Evolutionary conservation across 2,329 filamentous ascomycete genomes (phyloP).

Genomic region (Arthrobotrys sphaeroides): DNA sequence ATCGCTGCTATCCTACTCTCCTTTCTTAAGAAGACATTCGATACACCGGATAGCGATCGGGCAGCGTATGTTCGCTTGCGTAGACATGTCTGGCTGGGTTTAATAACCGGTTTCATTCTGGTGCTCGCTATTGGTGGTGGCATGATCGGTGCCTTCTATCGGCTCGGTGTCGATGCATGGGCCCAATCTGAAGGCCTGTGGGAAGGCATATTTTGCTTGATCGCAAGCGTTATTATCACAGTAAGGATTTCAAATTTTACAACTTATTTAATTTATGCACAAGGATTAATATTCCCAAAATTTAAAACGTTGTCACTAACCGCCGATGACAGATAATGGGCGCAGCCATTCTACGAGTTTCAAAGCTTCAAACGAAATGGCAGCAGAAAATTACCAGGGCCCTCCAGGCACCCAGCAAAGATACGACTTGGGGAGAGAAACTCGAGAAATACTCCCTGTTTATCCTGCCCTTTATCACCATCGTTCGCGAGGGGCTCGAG

Average conservation of each 20-base stretch:
- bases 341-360: conserved; percentile 79
- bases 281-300: not conserved
- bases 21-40: conserved; percentile 83
- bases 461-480: conserved; percentile 83
- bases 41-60: conserved; percentile 69
- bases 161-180: conserved; percentile 74
- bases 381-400: conserved; percentile 79
- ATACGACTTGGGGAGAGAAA: conserved; percentile 67
- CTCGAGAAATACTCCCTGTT: conserved; percentile 88
- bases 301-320: not conserved
- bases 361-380: conserved; percentile 88
- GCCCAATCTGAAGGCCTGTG: conserved; percentile 76
- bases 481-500: conserved; percentile 86
- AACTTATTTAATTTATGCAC: no score
- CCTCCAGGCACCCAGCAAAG: conserved; percentile 65
- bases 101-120: conserved; percentile 70
- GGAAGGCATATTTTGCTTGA: conserved; percentile 79
- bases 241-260: no score
- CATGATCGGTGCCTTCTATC: conserved; percentile 79
- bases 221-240: conserved; percentile 82
- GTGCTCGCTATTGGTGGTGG: conserved; percentile 73
- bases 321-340: conserved; percentile 69
- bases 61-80: conserved; percentile 73
- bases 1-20: conserved; percentile 87
- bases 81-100: conserved; percentile 76